Conservation (phyloP, 2,329 filamentous ascomycete genomes). For the Cladosporium sp. region DNA sequence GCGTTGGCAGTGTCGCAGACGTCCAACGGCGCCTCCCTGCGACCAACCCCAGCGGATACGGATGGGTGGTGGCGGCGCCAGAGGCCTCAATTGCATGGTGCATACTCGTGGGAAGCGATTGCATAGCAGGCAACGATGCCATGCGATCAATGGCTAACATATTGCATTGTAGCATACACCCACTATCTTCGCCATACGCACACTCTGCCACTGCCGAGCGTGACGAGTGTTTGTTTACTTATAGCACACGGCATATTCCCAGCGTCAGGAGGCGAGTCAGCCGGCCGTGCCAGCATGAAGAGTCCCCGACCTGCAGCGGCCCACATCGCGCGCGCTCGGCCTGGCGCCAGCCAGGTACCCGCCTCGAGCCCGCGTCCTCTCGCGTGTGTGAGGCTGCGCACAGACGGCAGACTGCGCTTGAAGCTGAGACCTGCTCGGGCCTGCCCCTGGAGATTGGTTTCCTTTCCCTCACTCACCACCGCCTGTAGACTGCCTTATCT, state of each 20-base stretch:
- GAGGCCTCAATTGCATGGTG: too few species aligned
- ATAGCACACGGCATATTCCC: slow-evolving; percentile 2
- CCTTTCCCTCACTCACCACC: slow-evolving; percentile 3
- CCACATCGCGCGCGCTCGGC: neutral
- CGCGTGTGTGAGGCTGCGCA: neutral
- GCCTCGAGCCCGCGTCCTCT: neutral
- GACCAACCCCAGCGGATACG: neutral
- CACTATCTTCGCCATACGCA: too few species aligned
- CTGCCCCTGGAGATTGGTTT: slow-evolving; percentile 3
- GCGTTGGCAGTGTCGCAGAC: slow-evolving; percentile 7
- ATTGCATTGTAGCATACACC: neutral
- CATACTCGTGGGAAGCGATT: too few species aligned
- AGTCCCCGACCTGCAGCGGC: neutral
- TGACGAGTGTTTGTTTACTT: neutral
- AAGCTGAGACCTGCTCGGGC: slow-evolving; percentile 2
- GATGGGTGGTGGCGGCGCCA: neutral
- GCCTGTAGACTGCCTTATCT: slow-evolving; percentile 6
- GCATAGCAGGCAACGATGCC: too few species aligned
- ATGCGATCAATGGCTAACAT: too few species aligned
- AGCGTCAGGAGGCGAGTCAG: slow-evolving; percentile 5
- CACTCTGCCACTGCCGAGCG: neutral
- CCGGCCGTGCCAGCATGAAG: neutral
- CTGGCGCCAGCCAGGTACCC: neutral
- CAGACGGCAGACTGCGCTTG: neutral
- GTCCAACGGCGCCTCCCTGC: slow-evolving; percentile 5